Evolutionary conservation across 2,329 filamentous ascomycete genomes (phyloP).

Genomic region (Juglanconis oblonga): DNA sequence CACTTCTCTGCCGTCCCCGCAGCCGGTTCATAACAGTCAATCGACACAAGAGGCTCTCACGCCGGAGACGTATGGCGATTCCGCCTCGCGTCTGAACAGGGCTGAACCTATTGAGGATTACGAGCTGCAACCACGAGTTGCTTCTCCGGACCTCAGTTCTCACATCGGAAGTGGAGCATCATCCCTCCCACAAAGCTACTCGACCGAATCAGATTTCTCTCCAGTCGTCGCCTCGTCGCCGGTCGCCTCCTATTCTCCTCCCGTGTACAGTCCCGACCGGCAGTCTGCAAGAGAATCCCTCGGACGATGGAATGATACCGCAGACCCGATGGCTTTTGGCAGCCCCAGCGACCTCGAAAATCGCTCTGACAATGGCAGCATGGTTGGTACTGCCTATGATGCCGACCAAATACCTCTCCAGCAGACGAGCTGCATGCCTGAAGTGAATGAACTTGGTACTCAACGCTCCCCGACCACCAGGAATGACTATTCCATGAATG

Average conservation of each 20-base stretch:
- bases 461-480: not conserved
- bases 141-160: not conserved
- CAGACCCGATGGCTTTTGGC: not conserved
- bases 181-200: too few relatives aligned
- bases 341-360: not conserved
- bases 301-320: not conserved
- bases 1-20: not conserved
- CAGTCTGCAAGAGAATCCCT: not conserved
- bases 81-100: not conserved
- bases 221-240: too few relatives aligned
- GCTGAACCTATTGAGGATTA: not conserved
- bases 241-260: not conserved
- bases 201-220: too few relatives aligned
- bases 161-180: too few relatives aligned
- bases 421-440: not conserved
- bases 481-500: not conserved
- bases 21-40: not conserved
- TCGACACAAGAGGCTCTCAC: not conserved
- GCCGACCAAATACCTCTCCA: not conserved
- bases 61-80: not conserved
- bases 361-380: not conserved
- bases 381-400: not conserved
- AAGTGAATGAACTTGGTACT: not conserved
- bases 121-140: too few relatives aligned
- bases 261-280: not conserved